phyloP scores from a whole-genome alignment of 2,329 filamentous ascomycete genomes.

The Hymenoscyphus fructigenus region DNA sequence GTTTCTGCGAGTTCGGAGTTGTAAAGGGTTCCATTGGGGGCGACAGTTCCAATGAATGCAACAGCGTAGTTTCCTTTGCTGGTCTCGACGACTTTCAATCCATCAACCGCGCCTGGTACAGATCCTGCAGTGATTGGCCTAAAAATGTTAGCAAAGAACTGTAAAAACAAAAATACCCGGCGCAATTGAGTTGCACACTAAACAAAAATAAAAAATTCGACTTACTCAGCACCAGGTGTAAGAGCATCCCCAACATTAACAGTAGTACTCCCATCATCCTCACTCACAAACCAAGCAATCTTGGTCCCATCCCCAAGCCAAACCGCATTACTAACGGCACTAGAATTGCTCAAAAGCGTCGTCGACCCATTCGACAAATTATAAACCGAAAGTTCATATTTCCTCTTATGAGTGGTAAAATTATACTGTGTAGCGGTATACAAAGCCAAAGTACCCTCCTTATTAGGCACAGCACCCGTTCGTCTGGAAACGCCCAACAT shows the following conservation, averaged over 20 bases:
- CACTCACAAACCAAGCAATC: conserved; percentile 26
- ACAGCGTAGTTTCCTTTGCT: conserved; percentile 21
- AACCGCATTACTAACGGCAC: conserved; percentile 25
- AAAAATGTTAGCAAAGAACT: conserved; percentile 13
- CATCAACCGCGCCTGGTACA: conserved; percentile 25
- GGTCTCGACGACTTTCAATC: conserved; percentile 25
- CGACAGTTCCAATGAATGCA: conserved; percentile 24
- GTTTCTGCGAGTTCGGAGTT: conserved; percentile 24
- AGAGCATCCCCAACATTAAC: conserved; percentile 28
- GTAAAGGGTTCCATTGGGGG: conserved; percentile 28
- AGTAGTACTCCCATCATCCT: conserved; percentile 30
- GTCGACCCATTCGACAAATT: conserved; percentile 50
- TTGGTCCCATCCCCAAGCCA: conserved; percentile 29
- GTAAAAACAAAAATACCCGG: not conserved
- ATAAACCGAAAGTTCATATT: conserved; percentile 65
- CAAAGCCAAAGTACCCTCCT: conserved; percentile 61
- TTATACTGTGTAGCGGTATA: conserved; percentile 76
- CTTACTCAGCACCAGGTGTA: conserved; percentile 25
- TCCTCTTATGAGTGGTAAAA: conserved; percentile 68
- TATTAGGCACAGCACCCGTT: conserved; percentile 65
- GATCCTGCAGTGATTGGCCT: conserved; percentile 26
- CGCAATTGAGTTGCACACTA: not conserved
- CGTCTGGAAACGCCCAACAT: conserved; percentile 73
- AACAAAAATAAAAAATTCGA: conserved; percentile 1
- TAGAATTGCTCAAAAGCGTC: conserved; percentile 28